A percentile compares a stretch with the other conserved stretches of the same genome.
phyloP scores from a whole-genome alignment of 495 filamentous ascomycete species.

The Talaromyces liani region DNA sequence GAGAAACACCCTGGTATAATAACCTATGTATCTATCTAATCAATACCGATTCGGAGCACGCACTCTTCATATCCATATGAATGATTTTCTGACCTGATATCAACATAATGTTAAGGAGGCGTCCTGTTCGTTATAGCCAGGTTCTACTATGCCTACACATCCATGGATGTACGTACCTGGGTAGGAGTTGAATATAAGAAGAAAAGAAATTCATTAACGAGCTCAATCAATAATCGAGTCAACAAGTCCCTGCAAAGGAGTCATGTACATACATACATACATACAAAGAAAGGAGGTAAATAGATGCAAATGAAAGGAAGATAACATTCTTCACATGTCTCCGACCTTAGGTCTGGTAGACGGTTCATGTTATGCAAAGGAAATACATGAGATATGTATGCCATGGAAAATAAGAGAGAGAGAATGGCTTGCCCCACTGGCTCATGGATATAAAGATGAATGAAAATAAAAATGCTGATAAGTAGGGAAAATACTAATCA shows the following conservation, averaged over 20 bases:
- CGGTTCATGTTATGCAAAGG: not conserved
- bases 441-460: not conserved
- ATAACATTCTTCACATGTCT: not conserved
- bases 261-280: not conserved
- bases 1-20: too few relatives aligned
- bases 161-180: too few relatives aligned
- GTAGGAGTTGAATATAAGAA: too few relatives aligned
- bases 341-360: not conserved
- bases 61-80: too few relatives aligned
- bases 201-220: not conserved
- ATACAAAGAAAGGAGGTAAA: not conserved
- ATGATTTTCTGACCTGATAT: too few relatives aligned
- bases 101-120: too few relatives aligned
- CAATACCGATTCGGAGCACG: too few relatives aligned
- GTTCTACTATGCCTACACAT: too few relatives aligned
- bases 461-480: not conserved
- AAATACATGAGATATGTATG: not conserved
- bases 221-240: not conserved
- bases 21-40: too few relatives aligned
- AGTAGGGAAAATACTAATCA: conserved; percentile 13
- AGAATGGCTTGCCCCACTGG: not conserved
- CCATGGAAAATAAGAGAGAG: conserved; percentile 10
- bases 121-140: too few relatives aligned
- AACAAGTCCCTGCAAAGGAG: too few relatives aligned
- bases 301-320: conserved; percentile 3